Conservation (phyloP, 179 eudicot genomes). For the Actinidia arguta region DNA sequence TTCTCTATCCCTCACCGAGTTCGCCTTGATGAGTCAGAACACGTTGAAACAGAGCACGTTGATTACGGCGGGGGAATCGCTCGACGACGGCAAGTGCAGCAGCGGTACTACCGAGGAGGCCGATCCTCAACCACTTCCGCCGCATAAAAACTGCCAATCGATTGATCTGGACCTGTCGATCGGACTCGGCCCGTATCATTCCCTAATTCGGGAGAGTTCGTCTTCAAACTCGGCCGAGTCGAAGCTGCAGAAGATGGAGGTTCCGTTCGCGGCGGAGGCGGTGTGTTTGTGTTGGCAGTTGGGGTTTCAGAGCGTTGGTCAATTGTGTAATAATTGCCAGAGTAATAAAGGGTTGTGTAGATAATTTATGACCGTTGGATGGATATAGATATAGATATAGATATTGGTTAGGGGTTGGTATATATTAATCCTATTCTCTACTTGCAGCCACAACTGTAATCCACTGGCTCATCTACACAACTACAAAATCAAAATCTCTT, state of each 20-base stretch:
- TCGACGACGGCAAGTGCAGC: constrained; percentile 47
- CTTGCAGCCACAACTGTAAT: background rate
- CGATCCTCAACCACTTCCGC: background rate
- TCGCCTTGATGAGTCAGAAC: background rate
- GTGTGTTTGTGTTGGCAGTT: constrained; percentile 48
- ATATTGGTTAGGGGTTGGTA: background rate
- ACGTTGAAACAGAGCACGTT: constrained; percentile 4
- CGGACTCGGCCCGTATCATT: constrained; percentile 52
- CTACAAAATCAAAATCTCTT: too few relatives aligned
- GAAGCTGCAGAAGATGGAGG: background rate
- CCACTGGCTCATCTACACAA: background rate
- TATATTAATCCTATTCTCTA: background rate
- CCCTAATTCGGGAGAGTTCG: constrained; percentile 17
- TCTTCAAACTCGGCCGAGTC: constrained; percentile 29
- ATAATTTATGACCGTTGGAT: constrained; percentile 20
- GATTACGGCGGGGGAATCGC: constrained; percentile 36
- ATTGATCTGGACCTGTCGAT: constrained; percentile 66
- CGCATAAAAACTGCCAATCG: background rate
- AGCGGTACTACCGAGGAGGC: constrained; percentile 70
- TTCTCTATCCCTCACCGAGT: constrained; percentile 4
- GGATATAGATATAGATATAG: background rate
- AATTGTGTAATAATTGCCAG: constrained; percentile 51
- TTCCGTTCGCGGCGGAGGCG: constrained; percentile 25
- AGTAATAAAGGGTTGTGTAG: constrained; percentile 22
- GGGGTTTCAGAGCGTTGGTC: constrained; percentile 35